Evolutionary conservation across 148 eudicot species (phyloP).

Genomic region (Rhododendron williamsianum): DNA sequence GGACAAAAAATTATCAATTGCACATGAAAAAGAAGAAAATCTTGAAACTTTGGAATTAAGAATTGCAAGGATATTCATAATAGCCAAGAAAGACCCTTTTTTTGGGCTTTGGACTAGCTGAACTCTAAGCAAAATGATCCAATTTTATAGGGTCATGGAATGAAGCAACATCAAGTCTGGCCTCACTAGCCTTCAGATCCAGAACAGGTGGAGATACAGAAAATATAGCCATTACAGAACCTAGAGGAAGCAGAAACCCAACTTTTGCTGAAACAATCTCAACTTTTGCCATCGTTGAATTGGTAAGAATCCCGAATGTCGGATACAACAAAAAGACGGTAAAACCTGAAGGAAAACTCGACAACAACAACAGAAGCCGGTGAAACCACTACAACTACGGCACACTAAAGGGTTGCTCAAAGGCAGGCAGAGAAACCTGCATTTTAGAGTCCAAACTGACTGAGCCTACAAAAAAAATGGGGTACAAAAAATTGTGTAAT

Average conservation of each 20-base stretch:
- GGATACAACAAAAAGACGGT: neutral
- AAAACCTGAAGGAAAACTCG: slow-evolving; percentile 7
- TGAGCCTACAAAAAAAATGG: slow-evolving; percentile 18
- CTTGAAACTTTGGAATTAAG: neutral
- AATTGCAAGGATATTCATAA: neutral
- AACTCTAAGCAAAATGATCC: neutral
- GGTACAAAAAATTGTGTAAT: slow-evolving; percentile 11
- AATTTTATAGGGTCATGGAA: neutral
- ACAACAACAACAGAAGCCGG: slow-evolving; percentile 14
- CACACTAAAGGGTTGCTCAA: slow-evolving; percentile 15
- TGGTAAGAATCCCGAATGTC: neutral
- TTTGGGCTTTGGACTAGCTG: neutral
- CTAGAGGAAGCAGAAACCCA: neutral
- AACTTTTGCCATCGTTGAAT: slow-evolving; percentile 5
- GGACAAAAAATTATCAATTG: no score
- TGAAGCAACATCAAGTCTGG: neutral
- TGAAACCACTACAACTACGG: slow-evolving; percentile 19
- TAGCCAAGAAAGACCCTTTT: neutral
- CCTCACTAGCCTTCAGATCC: neutral
- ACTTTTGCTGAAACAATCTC: neutral
- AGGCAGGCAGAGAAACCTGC: slow-evolving; percentile 10
- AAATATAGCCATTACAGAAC: neutral
- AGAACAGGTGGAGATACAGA: neutral
- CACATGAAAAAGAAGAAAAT: neutral
- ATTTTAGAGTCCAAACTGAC: slow-evolving; percentile 14